Base-by-base conservation (phyloP, 305 asterid genomes). In the Lippia alba region DNA sequence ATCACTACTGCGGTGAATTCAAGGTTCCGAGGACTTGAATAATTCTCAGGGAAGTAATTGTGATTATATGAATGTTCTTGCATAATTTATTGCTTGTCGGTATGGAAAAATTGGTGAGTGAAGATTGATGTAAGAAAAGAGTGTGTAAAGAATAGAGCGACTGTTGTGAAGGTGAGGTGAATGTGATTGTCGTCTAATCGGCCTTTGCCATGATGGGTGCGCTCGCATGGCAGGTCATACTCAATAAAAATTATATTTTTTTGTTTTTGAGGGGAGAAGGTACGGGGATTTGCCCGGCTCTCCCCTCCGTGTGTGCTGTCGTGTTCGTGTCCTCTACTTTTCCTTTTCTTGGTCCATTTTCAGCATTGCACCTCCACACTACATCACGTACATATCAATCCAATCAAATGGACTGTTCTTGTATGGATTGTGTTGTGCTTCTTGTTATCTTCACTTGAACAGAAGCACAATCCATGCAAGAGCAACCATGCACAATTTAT, bases 181-280 rank as follows among this genome's bases (percentile, higher is more conserved):
- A 17, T 53, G 62, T 39, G 61, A 12, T 50, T 81, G 76, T 66
- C 57, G 76, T 66, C 57, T 18, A 18, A 44, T 18, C 10, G 96
- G 68, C 91, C 91, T 87, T 86, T 85, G 91, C 91, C 89, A 83
- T 83, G 93, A 72, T 66, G 85, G 96, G 93, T 89, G 96, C 91
- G 93, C 96, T 89, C 87, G 79, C 93, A 80, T 87, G 93, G 93
- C 93, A 89, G 92, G 92, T 85, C 91, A 61, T 74, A 30, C 41
- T 59, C 74, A 82, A 88, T 86, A 75, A 88, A 83, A 74, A 4
- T 1, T 0, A n/a, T 9, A 0, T 1, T 18, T 79, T 79, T 68
- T 61, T 50, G 83, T 70, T 76, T 36, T 78, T 15, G 69, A 73
- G 83, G 86, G 85, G 85, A 84, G 92, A 79, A 36, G 87, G 95